phyloP scores from a whole-genome alignment of 1,139 yeast genomes.

The Pneumocystis sp. region DNA sequence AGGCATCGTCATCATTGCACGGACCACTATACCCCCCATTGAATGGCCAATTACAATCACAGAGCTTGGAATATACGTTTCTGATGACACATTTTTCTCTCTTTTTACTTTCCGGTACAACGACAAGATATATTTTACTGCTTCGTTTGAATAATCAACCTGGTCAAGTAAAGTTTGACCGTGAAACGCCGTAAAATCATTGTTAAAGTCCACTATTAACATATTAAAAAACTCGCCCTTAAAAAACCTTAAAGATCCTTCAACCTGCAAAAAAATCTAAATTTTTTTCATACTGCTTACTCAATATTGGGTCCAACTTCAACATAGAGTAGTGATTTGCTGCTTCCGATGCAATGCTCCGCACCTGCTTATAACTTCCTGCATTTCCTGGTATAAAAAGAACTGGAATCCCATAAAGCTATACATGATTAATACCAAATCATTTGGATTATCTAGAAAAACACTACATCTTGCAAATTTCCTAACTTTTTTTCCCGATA shows the following conservation, averaged over 20 bases:
- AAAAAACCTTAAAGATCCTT: not conserved
- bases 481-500: conserved; percentile 47
- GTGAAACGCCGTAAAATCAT: conserved; percentile 91
- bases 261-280: conserved; percentile 16
- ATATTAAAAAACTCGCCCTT: conserved; percentile 25
- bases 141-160: conserved; percentile 86
- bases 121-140: conserved; percentile 56
- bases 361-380: conserved; percentile 77
- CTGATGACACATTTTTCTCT: conserved; percentile 13
- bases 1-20: conserved; percentile 65
- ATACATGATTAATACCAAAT: conserved; percentile 17
- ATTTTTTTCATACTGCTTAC: conserved; percentile 9
- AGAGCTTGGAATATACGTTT: conserved; percentile 36
- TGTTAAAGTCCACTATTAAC: conserved; percentile 70
- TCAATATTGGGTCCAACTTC: conserved; percentile 3
- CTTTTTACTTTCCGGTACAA: conserved; percentile 34
- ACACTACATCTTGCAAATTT: conserved; percentile 15
- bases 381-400: conserved; percentile 96
- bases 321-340: conserved; percentile 15
- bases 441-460: not conserved
- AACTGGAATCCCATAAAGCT: conserved; percentile 61
- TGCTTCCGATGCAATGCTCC: conserved; percentile 74
- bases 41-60: conserved; percentile 83
- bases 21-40: conserved; percentile 90
- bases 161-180: conserved; percentile 88